Evolutionary conservation across 441 rosid species (phyloP).

Genomic region (Francoa sonchifolia): DNA sequence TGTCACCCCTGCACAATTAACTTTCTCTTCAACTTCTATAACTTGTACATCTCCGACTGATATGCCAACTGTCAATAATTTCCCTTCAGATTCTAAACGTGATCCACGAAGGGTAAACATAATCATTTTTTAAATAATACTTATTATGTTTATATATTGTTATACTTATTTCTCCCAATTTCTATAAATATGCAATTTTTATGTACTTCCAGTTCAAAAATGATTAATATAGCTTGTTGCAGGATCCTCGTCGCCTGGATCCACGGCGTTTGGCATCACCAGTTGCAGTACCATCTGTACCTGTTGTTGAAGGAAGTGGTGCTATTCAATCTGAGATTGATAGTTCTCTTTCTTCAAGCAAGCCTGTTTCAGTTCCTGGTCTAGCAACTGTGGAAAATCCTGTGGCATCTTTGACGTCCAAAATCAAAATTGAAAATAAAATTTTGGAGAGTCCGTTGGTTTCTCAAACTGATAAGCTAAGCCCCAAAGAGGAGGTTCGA

Average conservation of each 20-base stretch:
- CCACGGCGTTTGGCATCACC: conserved; percentile 61
- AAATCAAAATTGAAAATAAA: conserved; percentile 34
- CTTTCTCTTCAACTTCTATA: conserved; percentile 28
- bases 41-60: conserved; percentile 35
- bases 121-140: conserved; percentile 2
- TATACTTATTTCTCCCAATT: not conserved
- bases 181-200: conserved; percentile 3
- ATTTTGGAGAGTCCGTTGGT: conserved; percentile 28
- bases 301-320: conserved; percentile 39
- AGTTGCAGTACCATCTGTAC: conserved; percentile 29
- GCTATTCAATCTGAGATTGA: conserved; percentile 40
- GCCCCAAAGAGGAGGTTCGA: conserved; percentile 35
- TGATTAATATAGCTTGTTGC: conserved; percentile 22
- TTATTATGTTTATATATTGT: conserved; percentile 6
- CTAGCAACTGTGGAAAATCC: conserved; percentile 29
- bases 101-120: conserved; percentile 93
- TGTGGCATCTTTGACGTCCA: conserved; percentile 21
- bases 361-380: conserved; percentile 31
- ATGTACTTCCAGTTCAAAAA: conserved; percentile 10
- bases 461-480: conserved; percentile 33
- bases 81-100: conserved; percentile 62
- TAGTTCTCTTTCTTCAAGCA: conserved; percentile 31
- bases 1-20: conserved; percentile 27
- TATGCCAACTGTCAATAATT: conserved; percentile 29
- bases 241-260: conserved; percentile 99